A percentile compares a stretch with the other conserved stretches of the same genome.
Evolutionary conservation across 495 filamentous ascomycete genomes (phyloP).

Genomic region (Annulohypoxylon stygium): DNA sequence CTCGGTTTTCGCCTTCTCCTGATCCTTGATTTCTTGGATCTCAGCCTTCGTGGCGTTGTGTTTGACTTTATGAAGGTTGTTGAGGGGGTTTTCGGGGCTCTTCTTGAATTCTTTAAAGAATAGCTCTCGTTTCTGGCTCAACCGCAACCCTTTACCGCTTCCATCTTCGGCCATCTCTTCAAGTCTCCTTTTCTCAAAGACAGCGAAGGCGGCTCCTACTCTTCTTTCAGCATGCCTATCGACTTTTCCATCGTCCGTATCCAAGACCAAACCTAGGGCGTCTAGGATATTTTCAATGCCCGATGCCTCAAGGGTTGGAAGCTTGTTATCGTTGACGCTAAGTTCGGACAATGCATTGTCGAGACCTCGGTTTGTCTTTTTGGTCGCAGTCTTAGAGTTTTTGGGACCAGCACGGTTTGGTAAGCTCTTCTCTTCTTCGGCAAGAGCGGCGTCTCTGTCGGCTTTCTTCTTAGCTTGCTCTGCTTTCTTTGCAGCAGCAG

Average conservation of each 20-base stretch:
- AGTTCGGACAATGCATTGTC: conserved; percentile 73
- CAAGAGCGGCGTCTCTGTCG: conserved; percentile 84
- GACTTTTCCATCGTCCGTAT: conserved; percentile 69
- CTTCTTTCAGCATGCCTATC: conserved; percentile 89
- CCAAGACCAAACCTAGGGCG: conserved; percentile 73
- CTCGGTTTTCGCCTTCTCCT: conserved; percentile 83
- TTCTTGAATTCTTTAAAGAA: conserved; percentile 92
- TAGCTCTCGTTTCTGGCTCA: conserved; percentile 82
- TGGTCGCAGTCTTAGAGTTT: conserved; percentile 69
- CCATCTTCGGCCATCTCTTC: conserved; percentile 86
- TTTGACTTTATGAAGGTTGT: conserved; percentile 73
- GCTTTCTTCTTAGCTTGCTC: conserved; percentile 90
- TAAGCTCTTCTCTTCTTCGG: conserved; percentile 83
- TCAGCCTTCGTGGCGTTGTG: conserved; percentile 87
- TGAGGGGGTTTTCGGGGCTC: conserved; percentile 93
- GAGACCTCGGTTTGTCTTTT: conserved; percentile 75
- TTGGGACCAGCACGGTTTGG: conserved; percentile 71
- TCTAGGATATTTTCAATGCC: conserved; percentile 94
- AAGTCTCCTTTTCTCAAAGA: conserved; percentile 85
- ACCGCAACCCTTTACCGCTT: conserved; percentile 75
- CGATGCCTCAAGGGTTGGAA: conserved; percentile 75
- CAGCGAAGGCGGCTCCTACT: conserved; percentile 89
- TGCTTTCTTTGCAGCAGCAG: conserved; percentile 85
- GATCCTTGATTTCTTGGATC: conserved; percentile 71
- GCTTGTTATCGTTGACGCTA: conserved; percentile 64